A percentile compares a stretch with the other conserved stretches of the same genome.
phyloP scores from a whole-genome alignment of 495 filamentous ascomycete genomes.

The Cercophora scortea region DNA sequence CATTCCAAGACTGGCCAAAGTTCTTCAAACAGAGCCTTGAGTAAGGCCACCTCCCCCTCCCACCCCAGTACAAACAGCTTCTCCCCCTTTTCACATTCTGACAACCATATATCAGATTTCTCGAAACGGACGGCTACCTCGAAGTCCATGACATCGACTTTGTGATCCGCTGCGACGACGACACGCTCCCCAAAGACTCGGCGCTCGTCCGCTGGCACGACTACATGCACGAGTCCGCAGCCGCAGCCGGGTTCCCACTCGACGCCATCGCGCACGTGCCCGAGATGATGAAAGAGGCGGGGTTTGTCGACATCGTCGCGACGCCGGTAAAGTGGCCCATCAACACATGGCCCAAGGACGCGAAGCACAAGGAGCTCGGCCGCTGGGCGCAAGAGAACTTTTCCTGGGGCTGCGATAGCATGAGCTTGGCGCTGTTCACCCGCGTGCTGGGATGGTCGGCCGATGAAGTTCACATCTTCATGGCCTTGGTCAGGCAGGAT shows the following conservation, averaged over 20 bases:
- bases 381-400: slow-evolving; percentile 21
- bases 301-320: slow-evolving; percentile 19
- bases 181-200: slow-evolving; percentile 14
- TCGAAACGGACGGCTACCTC: slow-evolving; percentile 36
- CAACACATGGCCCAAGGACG: slow-evolving; percentile 36
- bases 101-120: background rate
- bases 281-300: slow-evolving; percentile 13
- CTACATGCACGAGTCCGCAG: slow-evolving; percentile 16
- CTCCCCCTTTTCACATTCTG: background rate
- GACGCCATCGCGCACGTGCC: slow-evolving; percentile 5
- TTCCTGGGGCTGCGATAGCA: slow-evolving; percentile 31
- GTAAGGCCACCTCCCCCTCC: background rate
- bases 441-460: slow-evolving; percentile 19
- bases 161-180: slow-evolving; percentile 15
- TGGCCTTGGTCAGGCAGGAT: slow-evolving; percentile 20
- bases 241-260: slow-evolving; percentile 15
- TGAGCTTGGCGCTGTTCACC: slow-evolving; percentile 28
- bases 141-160: slow-evolving; percentile 17
- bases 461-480: slow-evolving; percentile 19
- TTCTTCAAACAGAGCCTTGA: slow-evolving; percentile 28
- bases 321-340: slow-evolving; percentile 25
- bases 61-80: background rate
- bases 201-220: slow-evolving; percentile 16
- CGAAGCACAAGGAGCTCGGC: slow-evolving; percentile 41
- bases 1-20: slow-evolving; percentile 30